These are phyloP conservation scores for Chaetomium sp. DNA, from an alignment of 2,329 filamentous ascomycete genomes.

Conservation along the genomic window DNA sequence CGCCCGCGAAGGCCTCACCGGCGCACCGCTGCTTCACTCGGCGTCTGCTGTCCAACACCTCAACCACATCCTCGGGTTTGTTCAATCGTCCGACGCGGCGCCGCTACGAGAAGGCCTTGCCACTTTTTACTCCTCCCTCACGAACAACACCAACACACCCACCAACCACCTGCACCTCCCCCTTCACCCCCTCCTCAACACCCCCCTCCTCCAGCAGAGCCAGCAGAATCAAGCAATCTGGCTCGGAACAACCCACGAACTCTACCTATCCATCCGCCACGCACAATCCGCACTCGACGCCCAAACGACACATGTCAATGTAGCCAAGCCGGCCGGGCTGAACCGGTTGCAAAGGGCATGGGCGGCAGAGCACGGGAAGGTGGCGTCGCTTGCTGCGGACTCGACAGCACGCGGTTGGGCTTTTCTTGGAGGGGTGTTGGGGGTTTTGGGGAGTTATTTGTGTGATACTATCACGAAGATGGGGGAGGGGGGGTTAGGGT, in stretches of 20 bases:
- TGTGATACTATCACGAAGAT: slow-evolving; percentile 9
- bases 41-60: slow-evolving; percentile 17
- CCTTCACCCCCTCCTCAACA: slow-evolving; percentile 54
- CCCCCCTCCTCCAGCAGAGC: slow-evolving; percentile 37
- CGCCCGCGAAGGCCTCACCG: slow-evolving; percentile 9
- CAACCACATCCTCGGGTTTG: slow-evolving; percentile 20
- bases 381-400: slow-evolving; percentile 53
- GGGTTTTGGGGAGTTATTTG: slow-evolving; percentile 40
- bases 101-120: slow-evolving; percentile 31
- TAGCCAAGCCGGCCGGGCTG: slow-evolving; percentile 46
- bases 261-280: slow-evolving; percentile 38
- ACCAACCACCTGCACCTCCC: slow-evolving; percentile 35
- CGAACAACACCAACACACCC: slow-evolving; percentile 9
- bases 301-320: slow-evolving; percentile 37
- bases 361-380: slow-evolving; percentile 39
- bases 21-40: slow-evolving; percentile 13
- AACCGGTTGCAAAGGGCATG: slow-evolving; percentile 56
- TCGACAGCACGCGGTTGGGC: slow-evolving; percentile 51
- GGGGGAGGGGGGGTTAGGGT: too few relatives aligned
- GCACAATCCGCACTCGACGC: slow-evolving; percentile 37
- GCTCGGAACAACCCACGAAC: slow-evolving; percentile 48
- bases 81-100: slow-evolving; percentile 27
- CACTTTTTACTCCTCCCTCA: slow-evolving; percentile 23
- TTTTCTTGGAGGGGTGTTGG: slow-evolving; percentile 40
- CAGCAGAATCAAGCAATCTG: slow-evolving; percentile 37